phyloP scores from a whole-genome alignment of 768 basidiomycete genomes.

The Naganishia kalamii region DNA sequence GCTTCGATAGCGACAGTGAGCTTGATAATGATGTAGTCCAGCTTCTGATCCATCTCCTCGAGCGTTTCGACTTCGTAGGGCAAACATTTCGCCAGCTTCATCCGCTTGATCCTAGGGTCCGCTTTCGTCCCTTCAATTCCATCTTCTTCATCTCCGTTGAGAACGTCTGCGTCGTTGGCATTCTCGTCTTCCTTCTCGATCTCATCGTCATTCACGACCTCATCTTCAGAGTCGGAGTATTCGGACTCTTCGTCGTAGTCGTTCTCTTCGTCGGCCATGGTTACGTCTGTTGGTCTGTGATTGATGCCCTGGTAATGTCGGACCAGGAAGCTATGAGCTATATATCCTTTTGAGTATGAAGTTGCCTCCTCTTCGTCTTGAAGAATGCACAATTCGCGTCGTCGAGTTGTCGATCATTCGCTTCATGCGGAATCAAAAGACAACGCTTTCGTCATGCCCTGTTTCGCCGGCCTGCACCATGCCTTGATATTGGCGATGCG shows the following conservation, averaged over 20 bases:
- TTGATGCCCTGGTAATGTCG: not conserved
- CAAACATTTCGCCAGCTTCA: constrained; percentile 48
- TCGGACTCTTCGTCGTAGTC: constrained; percentile 9
- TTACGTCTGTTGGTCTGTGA: not conserved
- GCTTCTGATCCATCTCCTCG: constrained; percentile 65
- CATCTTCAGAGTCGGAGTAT: constrained; percentile 9
- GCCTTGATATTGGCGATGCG: no score
- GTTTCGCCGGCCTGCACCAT: not conserved
- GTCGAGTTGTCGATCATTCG: not conserved
- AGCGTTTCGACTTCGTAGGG: constrained; percentile 74
- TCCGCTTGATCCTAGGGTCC: constrained; percentile 16
- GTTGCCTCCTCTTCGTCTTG: not conserved
- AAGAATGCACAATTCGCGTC: not conserved
- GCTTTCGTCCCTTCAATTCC: not conserved
- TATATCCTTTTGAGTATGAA: not conserved
- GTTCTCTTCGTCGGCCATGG: constrained; percentile 11
- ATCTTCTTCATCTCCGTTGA: constrained; percentile 5
- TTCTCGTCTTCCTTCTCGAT: constrained; percentile 8
- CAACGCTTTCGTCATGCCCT: constrained; percentile 13
- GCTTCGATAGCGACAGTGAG: constrained; percentile 69
- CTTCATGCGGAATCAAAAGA: not conserved
- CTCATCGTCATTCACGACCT: constrained; percentile 9
- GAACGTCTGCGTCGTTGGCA: not conserved
- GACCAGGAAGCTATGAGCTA: not conserved
- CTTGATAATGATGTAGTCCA: constrained; percentile 64